phyloP scores from a whole-genome alignment of 768 basidiomycete species.

The Imleria badia region DNA sequence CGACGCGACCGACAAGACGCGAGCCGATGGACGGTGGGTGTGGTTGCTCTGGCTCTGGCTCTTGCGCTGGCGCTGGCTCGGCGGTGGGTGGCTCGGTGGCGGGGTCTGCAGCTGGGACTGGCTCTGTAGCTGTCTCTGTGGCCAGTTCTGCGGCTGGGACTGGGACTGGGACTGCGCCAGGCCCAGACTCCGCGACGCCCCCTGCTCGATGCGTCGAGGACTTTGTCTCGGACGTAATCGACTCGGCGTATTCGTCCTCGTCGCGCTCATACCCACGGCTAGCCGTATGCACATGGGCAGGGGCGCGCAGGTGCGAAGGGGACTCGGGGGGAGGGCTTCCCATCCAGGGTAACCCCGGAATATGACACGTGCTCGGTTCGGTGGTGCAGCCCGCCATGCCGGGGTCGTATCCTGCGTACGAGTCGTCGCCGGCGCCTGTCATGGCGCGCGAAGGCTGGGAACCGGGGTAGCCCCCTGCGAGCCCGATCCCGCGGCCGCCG shows the following conservation, averaged over 20 bases:
- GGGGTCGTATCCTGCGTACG: constrained; percentile 20
- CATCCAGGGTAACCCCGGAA: constrained; percentile 8
- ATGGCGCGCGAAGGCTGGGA: not conserved
- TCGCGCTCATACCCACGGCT: constrained; percentile 25
- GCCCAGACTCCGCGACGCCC: no score
- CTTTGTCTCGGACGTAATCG: not conserved
- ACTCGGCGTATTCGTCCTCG: constrained; percentile 11
- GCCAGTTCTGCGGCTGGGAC: not conserved
- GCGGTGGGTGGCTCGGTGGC: no score
- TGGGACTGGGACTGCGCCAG: no score
- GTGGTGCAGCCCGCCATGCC: constrained; percentile 24
- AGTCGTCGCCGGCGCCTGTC: constrained; percentile 1
- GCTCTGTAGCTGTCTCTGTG: not conserved
- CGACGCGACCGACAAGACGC: constrained; percentile 12
- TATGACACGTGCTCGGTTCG: not conserved
- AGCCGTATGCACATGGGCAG: not conserved
- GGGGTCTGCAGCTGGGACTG: not conserved
- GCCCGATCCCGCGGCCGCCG: not conserved
- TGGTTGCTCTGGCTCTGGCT: no score
- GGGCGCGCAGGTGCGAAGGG: not conserved
- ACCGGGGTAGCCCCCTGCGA: not conserved
- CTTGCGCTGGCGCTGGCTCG: no score
- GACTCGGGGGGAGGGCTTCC: not conserved
- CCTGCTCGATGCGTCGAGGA: no score
- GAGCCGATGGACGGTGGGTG: not conserved